phyloP scores from a whole-genome alignment of 2,329 filamentous ascomycete species.

The Chaetomiaceae sp. region DNA sequence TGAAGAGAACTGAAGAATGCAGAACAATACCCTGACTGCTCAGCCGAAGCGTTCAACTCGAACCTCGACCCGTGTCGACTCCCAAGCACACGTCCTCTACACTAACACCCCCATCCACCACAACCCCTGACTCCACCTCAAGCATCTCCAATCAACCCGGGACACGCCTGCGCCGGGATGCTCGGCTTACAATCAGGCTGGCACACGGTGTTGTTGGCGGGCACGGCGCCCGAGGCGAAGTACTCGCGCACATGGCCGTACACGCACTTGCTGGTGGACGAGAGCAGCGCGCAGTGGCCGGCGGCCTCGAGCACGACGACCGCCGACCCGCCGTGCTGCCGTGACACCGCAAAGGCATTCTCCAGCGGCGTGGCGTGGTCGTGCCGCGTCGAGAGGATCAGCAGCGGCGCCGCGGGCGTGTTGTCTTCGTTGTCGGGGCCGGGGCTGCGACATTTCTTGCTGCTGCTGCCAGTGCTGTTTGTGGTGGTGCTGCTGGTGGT shows the following conservation, averaged over 20 bases:
- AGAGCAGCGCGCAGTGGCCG: conserved; percentile 8
- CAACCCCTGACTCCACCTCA: too few species aligned
- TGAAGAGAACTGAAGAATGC: too few species aligned
- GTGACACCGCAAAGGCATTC: conserved; percentile 11
- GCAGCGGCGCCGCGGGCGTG: conserved; percentile 12
- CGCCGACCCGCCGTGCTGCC: conserved; percentile 2
- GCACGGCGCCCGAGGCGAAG: conserved; percentile 9
- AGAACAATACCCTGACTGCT: too few species aligned
- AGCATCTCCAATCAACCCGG: too few species aligned
- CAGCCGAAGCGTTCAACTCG: too few species aligned
- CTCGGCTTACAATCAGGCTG: conserved; percentile 6
- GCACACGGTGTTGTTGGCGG: conserved; percentile 9
- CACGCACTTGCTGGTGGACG: conserved; percentile 6
- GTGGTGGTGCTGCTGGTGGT: neutral
- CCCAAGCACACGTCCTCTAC: too few species aligned
- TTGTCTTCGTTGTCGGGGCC: too few species aligned
- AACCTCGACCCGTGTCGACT: too few species aligned
- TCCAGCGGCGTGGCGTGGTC: conserved; percentile 14
- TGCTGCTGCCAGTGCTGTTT: neutral
- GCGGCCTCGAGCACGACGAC: conserved; percentile 12
- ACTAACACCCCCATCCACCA: too few species aligned
- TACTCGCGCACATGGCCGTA: conserved; percentile 7
- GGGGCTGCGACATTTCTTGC: too few species aligned
- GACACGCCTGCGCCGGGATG: conserved; percentile 9
- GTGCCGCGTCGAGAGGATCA: conserved; percentile 10